A percentile compares a stretch with the other conserved stretches of the same genome.
Conservation (phyloP, 2,329 filamentous ascomycete species). For the Xylaria sp. region DNA sequence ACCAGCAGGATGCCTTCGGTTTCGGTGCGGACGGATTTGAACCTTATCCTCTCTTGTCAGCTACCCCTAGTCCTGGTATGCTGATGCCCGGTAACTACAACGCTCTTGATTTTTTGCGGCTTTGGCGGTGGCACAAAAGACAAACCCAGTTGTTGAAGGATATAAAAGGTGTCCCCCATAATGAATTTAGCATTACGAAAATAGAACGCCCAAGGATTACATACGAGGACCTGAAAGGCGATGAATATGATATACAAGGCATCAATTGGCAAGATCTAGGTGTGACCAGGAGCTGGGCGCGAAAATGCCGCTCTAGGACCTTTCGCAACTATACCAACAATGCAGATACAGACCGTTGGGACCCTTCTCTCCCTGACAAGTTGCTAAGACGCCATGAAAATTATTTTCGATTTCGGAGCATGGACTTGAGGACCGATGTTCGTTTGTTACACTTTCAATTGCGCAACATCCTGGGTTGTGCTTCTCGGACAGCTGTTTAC, state of each 20-base stretch:
- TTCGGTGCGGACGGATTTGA: slow-evolving; percentile 19
- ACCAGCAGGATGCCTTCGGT: slow-evolving; percentile 25
- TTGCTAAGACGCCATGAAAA: slow-evolving; percentile 56
- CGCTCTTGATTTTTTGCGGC: slow-evolving; percentile 61
- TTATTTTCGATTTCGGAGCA: slow-evolving; percentile 69
- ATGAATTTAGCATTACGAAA: slow-evolving; percentile 34
- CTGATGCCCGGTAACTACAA: slow-evolving; percentile 63
- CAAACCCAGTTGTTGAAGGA: slow-evolving; percentile 24
- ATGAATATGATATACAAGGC: slow-evolving; percentile 68
- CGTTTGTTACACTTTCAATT: slow-evolving; percentile 74
- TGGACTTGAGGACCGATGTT: slow-evolving; percentile 65
- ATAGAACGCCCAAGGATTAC: slow-evolving; percentile 44
- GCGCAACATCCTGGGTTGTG: slow-evolving; percentile 69
- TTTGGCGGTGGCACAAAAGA: slow-evolving; percentile 57
- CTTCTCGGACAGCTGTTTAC: slow-evolving; percentile 66
- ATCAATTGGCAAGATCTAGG: slow-evolving; percentile 67
- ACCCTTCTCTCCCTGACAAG: slow-evolving; percentile 47
- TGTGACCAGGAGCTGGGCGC: slow-evolving; percentile 62
- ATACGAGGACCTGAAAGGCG: slow-evolving; percentile 64
- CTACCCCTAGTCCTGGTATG: slow-evolving; percentile 50
- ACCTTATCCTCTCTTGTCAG: slow-evolving; percentile 49
- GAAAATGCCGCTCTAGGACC: slow-evolving; percentile 58
- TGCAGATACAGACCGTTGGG: slow-evolving; percentile 58
- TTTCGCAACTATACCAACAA: slow-evolving; percentile 71
- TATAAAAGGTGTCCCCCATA: slow-evolving; percentile 37